Percentiles rank a stretch among this genome's conserved stretches.
Evolutionary conservation across 164 flowering plant genomes (phyloP).

Genomic region (Stephania yunnanensis): DNA sequence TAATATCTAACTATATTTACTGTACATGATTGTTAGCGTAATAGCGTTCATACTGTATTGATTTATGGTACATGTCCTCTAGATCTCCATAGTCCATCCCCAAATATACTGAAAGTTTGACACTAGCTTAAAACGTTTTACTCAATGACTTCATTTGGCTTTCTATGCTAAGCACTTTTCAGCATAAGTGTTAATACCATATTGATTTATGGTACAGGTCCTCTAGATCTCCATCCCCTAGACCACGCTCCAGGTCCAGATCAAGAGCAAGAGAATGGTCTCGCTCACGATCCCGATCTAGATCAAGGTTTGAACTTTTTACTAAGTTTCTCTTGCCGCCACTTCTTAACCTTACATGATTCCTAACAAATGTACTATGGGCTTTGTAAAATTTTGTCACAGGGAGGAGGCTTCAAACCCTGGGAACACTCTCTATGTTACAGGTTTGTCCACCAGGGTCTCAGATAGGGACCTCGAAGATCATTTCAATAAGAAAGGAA

Average conservation of each 20-base stretch:
- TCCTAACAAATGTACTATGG: background rate
- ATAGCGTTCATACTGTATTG: too few relatives aligned
- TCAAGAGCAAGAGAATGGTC: conserved; percentile 35
- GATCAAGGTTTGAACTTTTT: conserved; percentile 58
- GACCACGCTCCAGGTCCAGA: conserved; percentile 39
- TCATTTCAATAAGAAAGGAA: conserved; percentile 79
- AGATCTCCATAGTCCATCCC: too few relatives aligned
- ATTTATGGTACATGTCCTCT: too few relatives aligned
- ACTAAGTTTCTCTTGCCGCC: conserved; percentile 6
- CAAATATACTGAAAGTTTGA: background rate
- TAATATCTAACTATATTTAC: too few relatives aligned
- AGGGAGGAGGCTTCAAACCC: conserved; percentile 43
- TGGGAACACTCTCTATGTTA: conserved; percentile 84
- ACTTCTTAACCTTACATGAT: background rate
- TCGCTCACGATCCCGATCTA: conserved; percentile 47
- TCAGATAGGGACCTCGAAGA: conserved; percentile 69
- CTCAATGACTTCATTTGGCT: background rate
- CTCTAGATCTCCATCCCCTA: conserved; percentile 65
- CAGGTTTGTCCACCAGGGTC: conserved; percentile 79
- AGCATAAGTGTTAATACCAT: background rate
- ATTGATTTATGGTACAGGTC: conserved; percentile 23
- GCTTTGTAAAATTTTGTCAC: conserved; percentile 9
- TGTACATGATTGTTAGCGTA: too few relatives aligned
- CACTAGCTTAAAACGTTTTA: background rate
- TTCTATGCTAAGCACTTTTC: background rate